Base-by-base conservation (phyloP, 768 basidiomycete genomes). In the Omphalotus guepiniiformis region DNA sequence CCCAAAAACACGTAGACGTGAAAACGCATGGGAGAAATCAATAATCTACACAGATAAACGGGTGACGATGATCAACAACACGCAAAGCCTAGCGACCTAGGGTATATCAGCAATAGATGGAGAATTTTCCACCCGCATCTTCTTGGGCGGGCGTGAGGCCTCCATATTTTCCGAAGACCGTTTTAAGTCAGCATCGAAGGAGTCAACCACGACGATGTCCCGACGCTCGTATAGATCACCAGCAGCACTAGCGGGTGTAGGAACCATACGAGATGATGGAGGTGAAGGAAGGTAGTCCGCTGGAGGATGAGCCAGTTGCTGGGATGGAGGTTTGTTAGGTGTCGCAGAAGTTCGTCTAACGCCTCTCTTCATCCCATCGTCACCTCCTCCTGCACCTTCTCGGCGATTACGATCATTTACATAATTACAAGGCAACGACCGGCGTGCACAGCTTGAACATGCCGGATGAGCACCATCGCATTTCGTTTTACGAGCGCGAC, bases 401-500 rank as follows among this genome's bases (percentile, higher is more conserved):
- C 51, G 64, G 68, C 28, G 36, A 39, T 4, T 38, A 26, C 65
- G 68, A 54, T 88, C 86, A 58, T 90, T 85, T 34, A 84, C 83
- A 66, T 91, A 92, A 63, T 82, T 86, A 71, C 89, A 92, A 36
- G 76, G 72, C 60, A 91, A 72, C 35, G 78, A 76, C 54, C 89
- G 73, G 51, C 86, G 84, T 50, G 83, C 79, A 63, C 89, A 92
- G 65, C 88, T 89, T 45, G 85, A 81, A 62, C 89, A 92, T 22
- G 83, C 76, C 25, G 89, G 89, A 58, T 88, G 87, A n/a, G 75
- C 85, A 32, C 89, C 89, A 63, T 92, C 89, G 56, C 89, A 92
- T 62, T 88, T 85, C 16, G 89, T 92, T 70, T 92, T 92, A 50
- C 89, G 89, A 28, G 88, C 89, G 72, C 89, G 78, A 66, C 89